These are phyloP conservation scores for Brassica cretica DNA, from an alignment of 345 rosid genomes.

Conservation along the genomic window DNA sequence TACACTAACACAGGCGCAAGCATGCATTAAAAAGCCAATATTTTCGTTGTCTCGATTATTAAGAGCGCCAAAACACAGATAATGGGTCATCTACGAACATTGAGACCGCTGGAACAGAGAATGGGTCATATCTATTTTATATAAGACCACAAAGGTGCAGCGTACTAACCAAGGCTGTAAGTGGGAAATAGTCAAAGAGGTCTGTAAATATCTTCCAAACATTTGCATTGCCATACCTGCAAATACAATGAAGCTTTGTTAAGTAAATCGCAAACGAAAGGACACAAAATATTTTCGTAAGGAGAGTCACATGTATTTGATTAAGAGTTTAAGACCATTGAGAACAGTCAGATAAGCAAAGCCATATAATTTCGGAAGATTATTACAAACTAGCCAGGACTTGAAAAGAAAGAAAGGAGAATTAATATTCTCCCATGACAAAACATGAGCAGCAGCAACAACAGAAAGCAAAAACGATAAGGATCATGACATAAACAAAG, in stretches of 20 bases:
- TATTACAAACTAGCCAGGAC: background rate
- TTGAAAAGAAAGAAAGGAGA: background rate
- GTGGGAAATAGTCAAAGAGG: slow-evolving; percentile 95
- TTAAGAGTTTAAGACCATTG: background rate
- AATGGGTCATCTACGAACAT: background rate
- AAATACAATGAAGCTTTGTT: slow-evolving; percentile 33
- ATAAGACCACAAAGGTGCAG: background rate
- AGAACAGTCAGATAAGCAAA: slow-evolving; percentile 4
- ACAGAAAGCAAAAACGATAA: background rate
- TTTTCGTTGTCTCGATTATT: background rate
- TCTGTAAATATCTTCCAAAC: slow-evolving; percentile 98
- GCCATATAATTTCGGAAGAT: background rate
- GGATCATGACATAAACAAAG: background rate
- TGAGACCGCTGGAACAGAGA: background rate
- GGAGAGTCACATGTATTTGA: background rate
- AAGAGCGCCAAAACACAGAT: background rate
- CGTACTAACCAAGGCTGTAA: slow-evolving; percentile 91
- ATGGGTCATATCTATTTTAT: background rate
- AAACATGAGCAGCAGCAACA: slow-evolving; percentile 2
- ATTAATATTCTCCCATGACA: background rate
- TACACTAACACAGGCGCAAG: background rate
- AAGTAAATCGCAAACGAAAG: slow-evolving; percentile 1
- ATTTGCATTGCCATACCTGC: slow-evolving; percentile 97
- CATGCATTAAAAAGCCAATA: background rate
- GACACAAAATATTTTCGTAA: background rate